Conservation (phyloP, 768 basidiomycete species). For the Russula brevipes region DNA sequence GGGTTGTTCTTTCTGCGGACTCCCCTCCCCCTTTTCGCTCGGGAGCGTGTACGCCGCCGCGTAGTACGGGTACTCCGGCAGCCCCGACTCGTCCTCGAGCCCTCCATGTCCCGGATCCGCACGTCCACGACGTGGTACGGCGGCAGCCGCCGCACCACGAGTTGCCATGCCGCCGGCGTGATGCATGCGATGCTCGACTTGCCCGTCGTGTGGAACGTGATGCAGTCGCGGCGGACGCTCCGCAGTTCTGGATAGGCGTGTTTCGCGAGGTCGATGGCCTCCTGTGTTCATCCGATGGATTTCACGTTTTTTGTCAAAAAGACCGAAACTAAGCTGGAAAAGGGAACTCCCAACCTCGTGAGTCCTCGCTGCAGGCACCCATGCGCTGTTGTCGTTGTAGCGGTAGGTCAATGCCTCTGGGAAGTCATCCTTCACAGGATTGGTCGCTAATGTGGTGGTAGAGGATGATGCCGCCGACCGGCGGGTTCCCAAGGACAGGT, state of each 20-base stretch:
- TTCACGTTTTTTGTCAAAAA: neutral
- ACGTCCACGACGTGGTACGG: constrained; percentile 22
- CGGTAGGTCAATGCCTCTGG: constrained; percentile 24
- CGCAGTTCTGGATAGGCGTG: constrained; percentile 19
- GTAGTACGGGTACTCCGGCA: constrained; percentile 11
- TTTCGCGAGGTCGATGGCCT: constrained; percentile 20
- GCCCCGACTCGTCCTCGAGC: constrained; percentile 4
- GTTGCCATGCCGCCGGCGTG: constrained; percentile 23
- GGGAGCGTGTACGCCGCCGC: neutral
- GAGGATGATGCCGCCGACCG: constrained; percentile 4
- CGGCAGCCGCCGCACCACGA: constrained; percentile 19
- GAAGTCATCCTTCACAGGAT: constrained; percentile 5
- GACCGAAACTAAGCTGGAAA: neutral
- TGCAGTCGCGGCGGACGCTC: constrained; percentile 15
- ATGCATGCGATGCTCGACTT: constrained; percentile 23
- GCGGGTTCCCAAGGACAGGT: constrained; percentile 7
- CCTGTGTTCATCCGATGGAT: neutral
- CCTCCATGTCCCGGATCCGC: constrained; percentile 15
- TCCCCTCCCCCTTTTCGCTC: constrained; percentile 10
- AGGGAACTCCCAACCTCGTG: constrained; percentile 2
- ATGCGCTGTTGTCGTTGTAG: constrained; percentile 22
- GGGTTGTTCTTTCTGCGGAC: neutral
- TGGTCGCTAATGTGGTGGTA: neutral
- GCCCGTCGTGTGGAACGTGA: constrained; percentile 21
- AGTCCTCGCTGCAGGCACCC: constrained; percentile 14